Evolutionary conservation across 2,329 filamentous ascomycete species (phyloP).

Genomic region (Cadophora malorum): DNA sequence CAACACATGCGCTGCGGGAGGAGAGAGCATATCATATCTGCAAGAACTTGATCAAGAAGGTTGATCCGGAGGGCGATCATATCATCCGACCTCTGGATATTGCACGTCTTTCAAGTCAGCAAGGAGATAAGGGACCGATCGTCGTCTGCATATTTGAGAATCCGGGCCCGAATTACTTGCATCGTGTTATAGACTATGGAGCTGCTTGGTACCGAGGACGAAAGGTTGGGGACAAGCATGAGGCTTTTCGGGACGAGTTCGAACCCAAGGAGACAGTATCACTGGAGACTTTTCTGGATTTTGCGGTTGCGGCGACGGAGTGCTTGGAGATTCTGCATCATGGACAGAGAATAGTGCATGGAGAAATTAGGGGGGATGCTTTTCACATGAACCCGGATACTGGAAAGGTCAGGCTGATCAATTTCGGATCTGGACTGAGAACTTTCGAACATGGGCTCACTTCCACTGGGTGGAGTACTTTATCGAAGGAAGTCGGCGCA

Average conservation of each 20-base stretch:
- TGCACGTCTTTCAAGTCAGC: slow-evolving; percentile 70
- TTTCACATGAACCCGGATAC: slow-evolving; percentile 83
- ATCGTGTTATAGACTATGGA: slow-evolving; percentile 76
- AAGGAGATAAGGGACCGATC: slow-evolving; percentile 73
- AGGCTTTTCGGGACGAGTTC: slow-evolving; percentile 45
- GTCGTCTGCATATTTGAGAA: slow-evolving; percentile 83
- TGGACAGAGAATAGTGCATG: slow-evolving; percentile 83
- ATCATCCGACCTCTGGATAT: slow-evolving; percentile 84
- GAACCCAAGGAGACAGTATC: slow-evolving; percentile 66
- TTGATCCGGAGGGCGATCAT: slow-evolving; percentile 75
- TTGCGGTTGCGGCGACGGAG: slow-evolving; percentile 86
- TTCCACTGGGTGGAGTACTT: slow-evolving; percentile 82
- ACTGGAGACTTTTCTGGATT: slow-evolving; percentile 82
- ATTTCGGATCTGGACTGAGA: slow-evolving; percentile 84
- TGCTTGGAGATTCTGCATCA: slow-evolving; percentile 93
- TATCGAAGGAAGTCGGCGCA: slow-evolving; percentile 84
- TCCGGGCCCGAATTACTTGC: slow-evolving; percentile 76
- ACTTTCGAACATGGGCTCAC: slow-evolving; percentile 90
- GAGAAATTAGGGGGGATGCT: slow-evolving; percentile 87
- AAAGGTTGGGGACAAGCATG: slow-evolving; percentile 56
- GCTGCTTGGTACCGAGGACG: slow-evolving; percentile 71
- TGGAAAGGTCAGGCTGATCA: slow-evolving; percentile 77
- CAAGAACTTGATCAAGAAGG: slow-evolving; percentile 72
- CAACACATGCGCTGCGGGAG: slow-evolving; percentile 80
- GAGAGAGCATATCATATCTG: slow-evolving; percentile 88